A percentile compares a stretch with the other conserved stretches of the same genome.
These are phyloP conservation scores for Penicillium digitatum DNA, from an alignment of 2,329 filamentous ascomycete species.

Conservation along the genomic window DNA sequence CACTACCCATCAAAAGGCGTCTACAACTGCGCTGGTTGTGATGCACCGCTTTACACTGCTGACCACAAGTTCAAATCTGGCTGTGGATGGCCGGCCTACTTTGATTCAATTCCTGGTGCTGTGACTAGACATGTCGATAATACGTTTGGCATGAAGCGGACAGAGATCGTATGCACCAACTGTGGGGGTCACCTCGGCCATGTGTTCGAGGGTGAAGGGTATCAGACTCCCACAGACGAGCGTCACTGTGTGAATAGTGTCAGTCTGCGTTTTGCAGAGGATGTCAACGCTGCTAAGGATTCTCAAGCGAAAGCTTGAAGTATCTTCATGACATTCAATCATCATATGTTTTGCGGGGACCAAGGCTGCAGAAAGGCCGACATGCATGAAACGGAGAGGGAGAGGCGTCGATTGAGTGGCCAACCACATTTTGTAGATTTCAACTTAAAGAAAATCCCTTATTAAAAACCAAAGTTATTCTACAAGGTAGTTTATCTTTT, in stretches of 20 bases:
- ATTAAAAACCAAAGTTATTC: not conserved
- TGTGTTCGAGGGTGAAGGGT: slow-evolving; percentile 88
- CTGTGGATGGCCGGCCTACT: slow-evolving; percentile 98
- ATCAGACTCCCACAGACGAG: slow-evolving; percentile 83
- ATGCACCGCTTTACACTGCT: slow-evolving; percentile 85
- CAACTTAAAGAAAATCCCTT: not conserved
- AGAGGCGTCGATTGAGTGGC: slow-evolving; percentile 3
- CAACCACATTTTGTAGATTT: not conserved
- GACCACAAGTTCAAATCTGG: slow-evolving; percentile 93
- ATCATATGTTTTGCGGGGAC: slow-evolving; percentile 1
- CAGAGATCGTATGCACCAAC: slow-evolving; percentile 90
- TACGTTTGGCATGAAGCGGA: slow-evolving; percentile 75
- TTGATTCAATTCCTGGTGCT: slow-evolving; percentile 87
- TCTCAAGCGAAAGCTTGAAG: slow-evolving; percentile 30
- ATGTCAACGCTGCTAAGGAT: slow-evolving; percentile 44
- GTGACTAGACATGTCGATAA: slow-evolving; percentile 77
- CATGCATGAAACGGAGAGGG: slow-evolving; percentile 3
- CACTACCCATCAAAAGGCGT: slow-evolving; percentile 72
- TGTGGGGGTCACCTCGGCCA: slow-evolving; percentile 90
- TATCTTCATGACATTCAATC: not conserved
- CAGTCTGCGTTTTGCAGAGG: slow-evolving; percentile 75
- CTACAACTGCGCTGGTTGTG: slow-evolving; percentile 84
- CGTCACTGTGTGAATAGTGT: slow-evolving; percentile 95
- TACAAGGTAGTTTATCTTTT: not conserved
- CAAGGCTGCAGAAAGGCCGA: slow-evolving; percentile 3